Percentiles rank a stretch among this genome's conserved stretches.
Evolutionary conservation across 1,284 basidiomycete genomes (phyloP).

Genomic region (Farysia itapuensis): DNA sequence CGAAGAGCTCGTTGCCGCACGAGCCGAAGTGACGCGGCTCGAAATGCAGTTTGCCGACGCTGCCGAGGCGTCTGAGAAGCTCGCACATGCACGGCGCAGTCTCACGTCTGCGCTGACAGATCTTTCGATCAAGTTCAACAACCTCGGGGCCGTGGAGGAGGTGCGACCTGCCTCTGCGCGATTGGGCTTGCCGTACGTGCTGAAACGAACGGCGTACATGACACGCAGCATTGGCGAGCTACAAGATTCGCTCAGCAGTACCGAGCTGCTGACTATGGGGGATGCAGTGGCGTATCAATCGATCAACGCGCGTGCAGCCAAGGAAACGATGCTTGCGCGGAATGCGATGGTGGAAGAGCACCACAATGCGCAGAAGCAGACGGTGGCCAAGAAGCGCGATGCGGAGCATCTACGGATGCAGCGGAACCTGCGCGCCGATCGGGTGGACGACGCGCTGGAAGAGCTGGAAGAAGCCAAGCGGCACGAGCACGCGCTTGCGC

Average conservation of each 20-base stretch:
- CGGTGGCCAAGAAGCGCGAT: slow-evolving; percentile 42
- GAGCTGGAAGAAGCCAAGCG: slow-evolving; percentile 49
- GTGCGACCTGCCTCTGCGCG: slow-evolving; percentile 20
- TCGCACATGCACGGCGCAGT: slow-evolving; percentile 23
- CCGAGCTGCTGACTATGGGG: slow-evolving; percentile 37
- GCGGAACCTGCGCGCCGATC: slow-evolving; percentile 28
- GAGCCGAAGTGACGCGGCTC: slow-evolving; percentile 49
- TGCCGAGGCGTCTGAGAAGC: slow-evolving; percentile 36
- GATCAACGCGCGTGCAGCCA: slow-evolving; percentile 48
- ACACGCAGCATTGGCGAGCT: slow-evolving; percentile 24
- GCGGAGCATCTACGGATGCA: slow-evolving; percentile 42
- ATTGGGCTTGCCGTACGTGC: slow-evolving; percentile 26
- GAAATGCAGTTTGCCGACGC: slow-evolving; percentile 51
- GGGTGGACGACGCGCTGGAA: slow-evolving; percentile 45
- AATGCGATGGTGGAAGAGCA: slow-evolving; percentile 54
- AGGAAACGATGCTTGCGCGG: slow-evolving; percentile 48
- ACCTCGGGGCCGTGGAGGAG: slow-evolving; percentile 37
- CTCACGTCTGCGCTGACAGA: slow-evolving; percentile 18
- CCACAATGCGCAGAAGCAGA: slow-evolving; percentile 39
- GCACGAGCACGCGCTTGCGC: slow-evolving; percentile 35
- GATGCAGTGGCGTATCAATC: slow-evolving; percentile 51
- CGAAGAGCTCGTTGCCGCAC: slow-evolving; percentile 43
- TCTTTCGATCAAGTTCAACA: slow-evolving; percentile 28
- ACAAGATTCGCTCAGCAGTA: slow-evolving; percentile 26
- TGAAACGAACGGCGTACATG: slow-evolving; percentile 30